Conservation (phyloP, 2,329 filamentous ascomycete species). For the Neonectria coccinea region DNA sequence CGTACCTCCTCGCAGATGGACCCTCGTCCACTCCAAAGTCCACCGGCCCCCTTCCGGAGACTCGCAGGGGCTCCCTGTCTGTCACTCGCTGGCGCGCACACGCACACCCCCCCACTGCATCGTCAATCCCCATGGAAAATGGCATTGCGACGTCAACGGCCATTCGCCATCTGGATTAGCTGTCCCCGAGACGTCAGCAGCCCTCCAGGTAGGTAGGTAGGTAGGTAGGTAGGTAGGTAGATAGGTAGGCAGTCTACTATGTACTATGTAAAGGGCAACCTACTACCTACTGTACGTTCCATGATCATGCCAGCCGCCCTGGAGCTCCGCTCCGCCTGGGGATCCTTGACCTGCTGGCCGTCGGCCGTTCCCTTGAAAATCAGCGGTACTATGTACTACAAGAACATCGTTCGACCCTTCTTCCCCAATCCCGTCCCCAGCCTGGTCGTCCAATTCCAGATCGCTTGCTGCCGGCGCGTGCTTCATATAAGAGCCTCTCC, state of each 20-base stretch:
- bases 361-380: constrained; percentile 31
- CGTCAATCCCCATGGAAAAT: constrained; percentile 46
- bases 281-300: too few species aligned
- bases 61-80: constrained; percentile 45
- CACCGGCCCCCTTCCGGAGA: constrained; percentile 37
- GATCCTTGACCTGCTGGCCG: constrained; percentile 46
- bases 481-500: constrained; percentile 42
- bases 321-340: constrained; percentile 42
- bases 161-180: constrained; percentile 46
- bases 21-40: neutral
- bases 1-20: neutral
- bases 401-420: constrained; percentile 46
- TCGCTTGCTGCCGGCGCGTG: constrained; percentile 42
- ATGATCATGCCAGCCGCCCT: constrained; percentile 45
- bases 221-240: too few species aligned
- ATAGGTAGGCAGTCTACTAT: too few species aligned
- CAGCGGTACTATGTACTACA: constrained; percentile 46
- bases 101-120: constrained; percentile 34
- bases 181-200: constrained; percentile 44
- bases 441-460: constrained; percentile 39
- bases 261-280: constrained; percentile 40
- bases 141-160: constrained; percentile 46
- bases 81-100: constrained; percentile 41
- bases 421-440: constrained; percentile 32
- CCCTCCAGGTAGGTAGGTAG: constrained; percentile 16